A percentile compares a stretch with the other conserved stretches of the same genome.
These are phyloP conservation scores for Aspergillus sp. DNA, from an alignment of 2,329 filamentous ascomycete species.

Conservation along the genomic window DNA sequence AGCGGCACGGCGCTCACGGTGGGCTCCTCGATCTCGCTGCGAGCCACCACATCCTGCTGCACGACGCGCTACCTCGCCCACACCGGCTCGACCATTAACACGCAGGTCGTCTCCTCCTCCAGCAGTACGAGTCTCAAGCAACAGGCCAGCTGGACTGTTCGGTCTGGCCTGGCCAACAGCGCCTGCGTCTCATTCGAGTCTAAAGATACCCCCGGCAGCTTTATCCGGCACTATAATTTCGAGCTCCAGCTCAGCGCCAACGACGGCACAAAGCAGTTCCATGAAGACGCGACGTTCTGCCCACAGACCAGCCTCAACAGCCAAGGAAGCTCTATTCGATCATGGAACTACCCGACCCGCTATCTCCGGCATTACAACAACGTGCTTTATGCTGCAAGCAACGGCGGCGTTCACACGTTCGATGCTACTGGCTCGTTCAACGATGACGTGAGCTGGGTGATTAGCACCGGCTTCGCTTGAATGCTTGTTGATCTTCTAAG, in stretches of 20 bases:
- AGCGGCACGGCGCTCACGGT: slow-evolving; percentile 50
- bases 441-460: slow-evolving; percentile 55
- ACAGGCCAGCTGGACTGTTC: slow-evolving; percentile 55
- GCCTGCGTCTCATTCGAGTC: slow-evolving; percentile 64
- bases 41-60: slow-evolving; percentile 56
- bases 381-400: slow-evolving; percentile 50
- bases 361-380: slow-evolving; percentile 57
- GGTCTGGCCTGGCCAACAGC: slow-evolving; percentile 55
- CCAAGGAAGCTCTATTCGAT: slow-evolving; percentile 52
- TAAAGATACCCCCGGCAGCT: slow-evolving; percentile 57
- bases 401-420: slow-evolving; percentile 57
- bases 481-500: too few species aligned
- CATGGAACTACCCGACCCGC: slow-evolving; percentile 62
- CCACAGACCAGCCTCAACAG: slow-evolving; percentile 53
- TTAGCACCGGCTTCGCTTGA: slow-evolving; percentile 48
- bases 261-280: slow-evolving; percentile 57
- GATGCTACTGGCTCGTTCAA: slow-evolving; percentile 52
- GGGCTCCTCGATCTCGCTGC: slow-evolving; percentile 55
- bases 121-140: slow-evolving; percentile 52
- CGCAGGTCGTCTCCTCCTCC: slow-evolving; percentile 54
- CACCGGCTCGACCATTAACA: slow-evolving; percentile 52
- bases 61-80: slow-evolving; percentile 58
- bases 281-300: slow-evolving; percentile 65
- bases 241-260: slow-evolving; percentile 50
- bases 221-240: slow-evolving; percentile 58